These are phyloP conservation scores for Tylopilus vinaceipallidus DNA, from an alignment of 768 basidiomycete species.

Conservation along the genomic window DNA sequence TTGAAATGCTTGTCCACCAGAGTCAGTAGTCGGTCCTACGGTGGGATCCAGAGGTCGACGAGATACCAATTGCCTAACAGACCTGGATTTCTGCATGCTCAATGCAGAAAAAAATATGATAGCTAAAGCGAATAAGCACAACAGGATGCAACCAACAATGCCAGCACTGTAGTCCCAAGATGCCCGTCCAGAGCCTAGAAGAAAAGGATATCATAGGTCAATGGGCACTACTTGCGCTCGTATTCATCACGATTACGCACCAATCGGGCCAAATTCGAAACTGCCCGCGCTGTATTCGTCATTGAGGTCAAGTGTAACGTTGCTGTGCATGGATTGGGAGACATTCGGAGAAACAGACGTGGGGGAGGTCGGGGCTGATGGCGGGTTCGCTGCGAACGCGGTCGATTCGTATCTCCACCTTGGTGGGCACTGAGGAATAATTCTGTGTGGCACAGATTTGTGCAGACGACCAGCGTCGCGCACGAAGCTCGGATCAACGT, in stretches of 20 bases:
- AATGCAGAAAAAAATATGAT: neutral
- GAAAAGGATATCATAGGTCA: neutral
- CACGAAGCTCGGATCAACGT: neutral
- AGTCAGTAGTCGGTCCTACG: neutral
- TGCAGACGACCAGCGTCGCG: neutral
- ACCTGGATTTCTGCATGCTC: neutral
- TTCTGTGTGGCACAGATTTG: too few relatives aligned
- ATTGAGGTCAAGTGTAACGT: constrained; percentile 1
- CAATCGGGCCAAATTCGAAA: neutral
- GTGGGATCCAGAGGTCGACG: neutral
- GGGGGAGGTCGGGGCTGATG: neutral
- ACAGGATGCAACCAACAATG: neutral
- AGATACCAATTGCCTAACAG: neutral
- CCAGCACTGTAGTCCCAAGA: neutral
- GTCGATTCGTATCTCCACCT: constrained; percentile 4
- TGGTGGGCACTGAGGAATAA: constrained; percentile 12
- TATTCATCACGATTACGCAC: neutral
- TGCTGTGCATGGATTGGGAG: neutral
- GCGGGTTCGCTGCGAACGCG: neutral
- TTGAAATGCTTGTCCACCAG: neutral
- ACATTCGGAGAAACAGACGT: neutral
- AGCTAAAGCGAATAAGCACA: constrained; percentile 4
- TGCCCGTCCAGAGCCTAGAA: neutral
- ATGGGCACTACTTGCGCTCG: neutral
- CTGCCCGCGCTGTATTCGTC: neutral